phyloP scores from a whole-genome alignment of 2,329 filamentous ascomycete genomes.

The Drechslerella stenobrocha region DNA sequence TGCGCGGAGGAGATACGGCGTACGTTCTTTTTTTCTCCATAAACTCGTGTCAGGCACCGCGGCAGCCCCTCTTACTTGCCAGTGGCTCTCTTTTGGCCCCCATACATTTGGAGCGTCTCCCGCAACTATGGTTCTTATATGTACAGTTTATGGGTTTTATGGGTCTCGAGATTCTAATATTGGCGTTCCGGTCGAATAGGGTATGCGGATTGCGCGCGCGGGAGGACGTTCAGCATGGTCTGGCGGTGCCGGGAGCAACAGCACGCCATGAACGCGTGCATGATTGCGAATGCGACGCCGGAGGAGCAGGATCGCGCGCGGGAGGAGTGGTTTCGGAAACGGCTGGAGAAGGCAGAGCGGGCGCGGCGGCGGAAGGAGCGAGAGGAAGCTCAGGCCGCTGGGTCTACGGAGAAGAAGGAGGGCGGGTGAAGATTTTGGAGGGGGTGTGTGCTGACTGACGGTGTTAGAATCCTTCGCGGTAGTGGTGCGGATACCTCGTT shows the following conservation, averaged over 20 bases:
- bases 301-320: constrained; percentile 83
- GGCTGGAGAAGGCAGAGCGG: constrained; percentile 64
- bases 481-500: background rate
- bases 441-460: no score
- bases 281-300: constrained; percentile 81
- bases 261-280: constrained; percentile 88
- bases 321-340: constrained; percentile 86
- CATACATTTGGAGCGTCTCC: constrained; percentile 18
- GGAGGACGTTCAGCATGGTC: constrained; percentile 82
- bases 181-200: constrained; percentile 61
- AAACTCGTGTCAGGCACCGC: background rate
- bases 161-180: background rate
- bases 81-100: background rate
- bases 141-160: no score
- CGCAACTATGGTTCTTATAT: no score
- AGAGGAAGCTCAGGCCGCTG: constrained; percentile 27
- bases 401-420: no score
- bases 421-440: no score
- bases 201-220: constrained; percentile 86
- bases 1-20: constrained; percentile 75
- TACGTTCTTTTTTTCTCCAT: constrained; percentile 6
- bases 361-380: constrained; percentile 26
- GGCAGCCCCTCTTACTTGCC: no score
- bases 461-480: background rate
- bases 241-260: constrained; percentile 81